Evolutionary conservation across 148 eudicot genomes (phyloP), one percentile per base, ranked within the genome.

Genomic region (Nyssa sinensis): DNA sequence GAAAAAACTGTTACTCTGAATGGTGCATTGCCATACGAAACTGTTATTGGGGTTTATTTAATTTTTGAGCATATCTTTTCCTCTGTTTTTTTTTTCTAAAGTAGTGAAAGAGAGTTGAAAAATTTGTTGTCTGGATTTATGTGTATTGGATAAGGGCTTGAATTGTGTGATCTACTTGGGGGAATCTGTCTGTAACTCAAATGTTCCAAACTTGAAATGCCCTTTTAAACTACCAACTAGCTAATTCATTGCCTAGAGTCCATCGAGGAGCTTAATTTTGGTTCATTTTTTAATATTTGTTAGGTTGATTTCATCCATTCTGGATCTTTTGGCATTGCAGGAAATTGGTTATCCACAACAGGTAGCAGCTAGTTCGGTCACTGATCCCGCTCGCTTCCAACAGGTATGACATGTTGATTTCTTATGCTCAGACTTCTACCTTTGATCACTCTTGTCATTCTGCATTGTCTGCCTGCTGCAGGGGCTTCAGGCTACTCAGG

Each of bases 401-500:
- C 91, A 86, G 86, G 93, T 91, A 79, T 72, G 80, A 23, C 21
- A 11, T 30, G 62, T 28, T 70, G 39, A 31, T 24, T 59, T 70
- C 21, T 34, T 51, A 61, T 64, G 70, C 10, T 62, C 7, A 33
- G 23, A 30, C 61, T 47, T 49, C 75, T 49, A 66, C 51, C 32
- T 28, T 53, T 72, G 72, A 31, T 17, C 55, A 47, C 51, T 57
- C 51, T 57, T 32, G 12, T 23, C 71, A 51, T 67, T 67, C 4
- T 44, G 66, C 35, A 44, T 27, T 61, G 13, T 57, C 63, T 35
- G 32, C 29, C 23, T 69, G 57, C 44, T 74, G 71, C 87, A 89
- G 91, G 91, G 84, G 32, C 74, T 73, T 71, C 93, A 82, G 37
- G 77, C 79, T 23, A 68, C 94, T 59, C 98, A 89, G 79, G 92